Base-by-base conservation (phyloP, 495 filamentous ascomycete species). In the Tuber aestivum region DNA sequence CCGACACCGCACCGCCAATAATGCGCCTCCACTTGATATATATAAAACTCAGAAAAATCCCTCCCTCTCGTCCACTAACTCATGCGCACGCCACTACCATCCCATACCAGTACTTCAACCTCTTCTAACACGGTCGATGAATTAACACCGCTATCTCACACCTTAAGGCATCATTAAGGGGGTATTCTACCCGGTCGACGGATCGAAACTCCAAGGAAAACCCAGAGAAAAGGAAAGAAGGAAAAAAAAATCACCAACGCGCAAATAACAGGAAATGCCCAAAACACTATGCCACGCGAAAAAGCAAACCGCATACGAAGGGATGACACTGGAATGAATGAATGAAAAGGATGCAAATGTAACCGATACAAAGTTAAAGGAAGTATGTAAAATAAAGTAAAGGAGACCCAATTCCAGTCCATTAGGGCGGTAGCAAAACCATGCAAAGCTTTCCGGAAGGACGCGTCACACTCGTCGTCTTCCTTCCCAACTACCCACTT, bases 251-350 rank as follows among this genome's bases (percentile, higher is more conserved):
- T 76, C 42, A 72, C 70, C 75, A 76, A 71, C 73, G 69, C 37
- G 35, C 74, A 72, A 78, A 81, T 41, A 76, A 71, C 72, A 41
- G 23, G 16, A 70, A 69, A 73, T 79, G 78, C 78, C 78, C 78
- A 79, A 79, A 79, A 79, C 72, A 81, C 75, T 76, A 81, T 81
- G 79, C 79, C 75, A 82, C 74, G 79, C 79, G 78, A 81, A 80
- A 77, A 75, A 72, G 56, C 61, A 77, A 78, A 71, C 75, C 72
- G 70, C 61, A 76, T 69, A 73, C 72, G 73, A 81, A 77, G 78
- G 41, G 71, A 74, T 76, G 79, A 79, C 72, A 72, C 72, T 68
- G 71, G 76, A 82, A 77, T 56, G 79, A 82, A 70, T 65, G 74
- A 79, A 73, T 74, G 76, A 80, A 74, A 73, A 82, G 79, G 80